These are phyloP conservation scores for Chytridium lagenaria DNA, from an alignment of 371 early-diverging fungal genomes.

Conservation along the genomic window DNA sequence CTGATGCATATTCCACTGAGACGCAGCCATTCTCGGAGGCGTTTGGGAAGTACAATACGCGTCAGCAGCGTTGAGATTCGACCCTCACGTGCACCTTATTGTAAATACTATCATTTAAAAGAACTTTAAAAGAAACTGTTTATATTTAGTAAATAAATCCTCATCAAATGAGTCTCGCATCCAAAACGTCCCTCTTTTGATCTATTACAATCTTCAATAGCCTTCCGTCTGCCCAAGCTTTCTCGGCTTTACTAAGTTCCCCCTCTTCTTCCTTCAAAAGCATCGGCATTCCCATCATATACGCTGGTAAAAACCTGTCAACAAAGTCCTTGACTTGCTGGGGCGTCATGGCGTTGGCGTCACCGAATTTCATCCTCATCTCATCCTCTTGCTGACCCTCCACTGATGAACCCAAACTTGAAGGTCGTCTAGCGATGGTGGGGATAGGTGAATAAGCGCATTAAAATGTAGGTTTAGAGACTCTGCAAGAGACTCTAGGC, in stretches of 20 bases:
- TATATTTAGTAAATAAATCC: too few relatives aligned
- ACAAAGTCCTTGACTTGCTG: constrained; percentile 83
- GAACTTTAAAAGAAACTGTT: too few relatives aligned
- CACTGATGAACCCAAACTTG: constrained; percentile 74
- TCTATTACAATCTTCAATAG: constrained; percentile 27
- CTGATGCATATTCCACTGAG: too few relatives aligned
- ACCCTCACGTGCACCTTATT: too few relatives aligned
- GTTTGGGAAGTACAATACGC: too few relatives aligned
- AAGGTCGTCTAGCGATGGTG: constrained; percentile 51
- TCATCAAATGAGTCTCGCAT: not conserved
- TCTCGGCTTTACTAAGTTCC: constrained; percentile 54
- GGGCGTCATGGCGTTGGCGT: constrained; percentile 59
- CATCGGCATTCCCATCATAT: constrained; percentile 74
- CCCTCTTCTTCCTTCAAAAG: constrained; percentile 51
- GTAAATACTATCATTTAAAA: too few relatives aligned
- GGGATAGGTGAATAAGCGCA: constrained; percentile 75
- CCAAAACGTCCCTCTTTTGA: constrained; percentile 11
- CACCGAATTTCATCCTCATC: constrained; percentile 42
- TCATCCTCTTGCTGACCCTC: constrained; percentile 87
- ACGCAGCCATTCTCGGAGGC: too few relatives aligned
- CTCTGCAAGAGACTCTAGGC: constrained; percentile 52
- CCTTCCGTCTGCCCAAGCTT: constrained; percentile 6
- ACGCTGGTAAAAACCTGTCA: constrained; percentile 88
- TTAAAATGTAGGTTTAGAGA: constrained; percentile 72
- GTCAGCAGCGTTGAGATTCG: too few relatives aligned